Percentiles rank a stretch among this genome's conserved stretches.
Evolutionary conservation across 306 rosid species (phyloP).

Genomic region (Astragalus membranaceus): DNA sequence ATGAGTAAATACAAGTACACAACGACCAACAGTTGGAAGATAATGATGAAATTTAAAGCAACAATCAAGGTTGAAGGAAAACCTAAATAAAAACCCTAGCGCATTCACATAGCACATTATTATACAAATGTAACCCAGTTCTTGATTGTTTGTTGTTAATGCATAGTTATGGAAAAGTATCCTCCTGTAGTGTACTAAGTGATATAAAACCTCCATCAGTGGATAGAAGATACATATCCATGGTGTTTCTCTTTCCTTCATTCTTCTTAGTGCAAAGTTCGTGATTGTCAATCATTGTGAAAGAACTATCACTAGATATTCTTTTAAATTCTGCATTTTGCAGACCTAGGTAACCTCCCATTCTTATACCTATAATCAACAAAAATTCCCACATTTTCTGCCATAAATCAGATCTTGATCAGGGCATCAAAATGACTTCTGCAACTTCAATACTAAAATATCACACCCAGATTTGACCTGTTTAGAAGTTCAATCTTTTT

Average conservation of each 20-base stretch:
- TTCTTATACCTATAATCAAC: background rate
- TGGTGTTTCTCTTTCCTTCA: background rate
- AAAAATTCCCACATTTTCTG: background rate
- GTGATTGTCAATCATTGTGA: background rate
- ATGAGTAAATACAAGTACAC: constrained; percentile 33
- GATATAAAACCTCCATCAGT: background rate
- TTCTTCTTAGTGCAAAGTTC: background rate
- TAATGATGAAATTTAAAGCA: constrained; percentile 5
- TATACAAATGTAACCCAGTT: background rate
- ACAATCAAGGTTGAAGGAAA: background rate
- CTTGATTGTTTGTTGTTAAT: background rate
- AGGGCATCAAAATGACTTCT: background rate
- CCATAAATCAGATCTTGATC: background rate
- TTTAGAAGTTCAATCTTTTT: background rate
- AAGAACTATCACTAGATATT: background rate
- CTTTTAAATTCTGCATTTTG: background rate
- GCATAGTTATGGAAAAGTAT: background rate
- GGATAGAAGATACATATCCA: background rate
- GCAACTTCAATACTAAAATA: background rate
- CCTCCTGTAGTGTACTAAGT: background rate
- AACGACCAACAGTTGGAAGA: constrained; percentile 23
- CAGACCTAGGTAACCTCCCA: background rate
- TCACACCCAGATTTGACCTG: background rate
- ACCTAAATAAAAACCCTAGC: background rate
- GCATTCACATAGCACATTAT: background rate